Conservation (phyloP, 495 filamentous ascomycete species). For the Penicillium pancosmium region DNA sequence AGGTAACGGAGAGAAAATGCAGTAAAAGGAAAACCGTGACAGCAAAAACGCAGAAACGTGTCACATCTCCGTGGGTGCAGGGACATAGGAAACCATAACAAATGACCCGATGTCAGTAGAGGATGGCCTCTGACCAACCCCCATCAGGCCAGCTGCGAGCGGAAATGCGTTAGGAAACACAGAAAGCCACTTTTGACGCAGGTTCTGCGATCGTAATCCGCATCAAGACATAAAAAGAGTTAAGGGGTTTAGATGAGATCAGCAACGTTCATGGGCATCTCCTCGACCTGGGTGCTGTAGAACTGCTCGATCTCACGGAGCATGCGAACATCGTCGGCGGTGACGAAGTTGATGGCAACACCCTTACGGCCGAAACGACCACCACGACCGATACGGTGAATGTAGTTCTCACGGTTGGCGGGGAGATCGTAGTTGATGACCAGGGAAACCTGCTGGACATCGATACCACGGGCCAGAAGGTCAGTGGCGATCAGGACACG, state of each 20-base stretch:
- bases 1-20: conserved; percentile 28
- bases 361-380: conserved; percentile 99
- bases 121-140: conserved; percentile 16
- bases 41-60: conserved; percentile 48
- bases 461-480: conserved; percentile 96
- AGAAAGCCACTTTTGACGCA: conserved; percentile 55
- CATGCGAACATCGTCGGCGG: conserved; percentile 98
- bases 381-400: conserved; percentile 98
- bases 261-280: conserved; percentile 66
- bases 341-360: conserved; percentile 99
- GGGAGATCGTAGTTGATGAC: conserved; percentile 99
- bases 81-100: conserved; percentile 47
- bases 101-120: conserved; percentile 10
- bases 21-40: conserved; percentile 42
- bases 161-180: conserved; percentile 41
- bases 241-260: conserved; percentile 56
- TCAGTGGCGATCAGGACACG: conserved; percentile 98
- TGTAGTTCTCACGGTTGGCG: conserved; percentile 99
- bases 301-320: conserved; percentile 91
- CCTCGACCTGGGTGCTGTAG: conserved; percentile 66
- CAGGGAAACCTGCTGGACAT: conserved; percentile 98
- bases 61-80: conserved; percentile 46
- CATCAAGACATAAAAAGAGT: conserved; percentile 42
- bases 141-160: conserved; percentile 29
- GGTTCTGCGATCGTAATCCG: conserved; percentile 49